Conservation (phyloP, 2,329 filamentous ascomycete species). For the Aspergillus glaucus region DNA sequence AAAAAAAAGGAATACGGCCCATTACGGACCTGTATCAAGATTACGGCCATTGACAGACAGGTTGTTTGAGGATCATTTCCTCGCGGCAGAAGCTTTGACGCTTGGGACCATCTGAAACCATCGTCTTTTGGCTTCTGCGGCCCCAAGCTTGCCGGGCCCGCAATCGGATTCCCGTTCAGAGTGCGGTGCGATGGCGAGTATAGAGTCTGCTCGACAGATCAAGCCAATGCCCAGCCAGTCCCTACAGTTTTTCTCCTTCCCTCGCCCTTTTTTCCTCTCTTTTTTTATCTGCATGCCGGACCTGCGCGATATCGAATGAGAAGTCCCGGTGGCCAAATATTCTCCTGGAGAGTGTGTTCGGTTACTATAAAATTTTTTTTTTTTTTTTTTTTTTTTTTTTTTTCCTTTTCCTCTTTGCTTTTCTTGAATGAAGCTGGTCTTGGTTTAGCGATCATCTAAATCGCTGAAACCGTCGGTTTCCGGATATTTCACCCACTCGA, state of each 20-base stretch:
- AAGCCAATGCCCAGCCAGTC: constrained; percentile 4
- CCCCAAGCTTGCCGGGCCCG: constrained; percentile 13
- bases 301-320: constrained; percentile 18
- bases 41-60: background rate
- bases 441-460: constrained; percentile 13
- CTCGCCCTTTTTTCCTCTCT: constrained; percentile 10
- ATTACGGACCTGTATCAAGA: background rate
- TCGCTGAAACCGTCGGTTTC: constrained; percentile 16
- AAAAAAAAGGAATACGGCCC: background rate
- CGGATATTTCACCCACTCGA: constrained; percentile 8
- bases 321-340: constrained; percentile 19
- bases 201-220: background rate
- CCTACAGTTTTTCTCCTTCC: constrained; percentile 13
- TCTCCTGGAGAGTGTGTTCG: constrained; percentile 6
- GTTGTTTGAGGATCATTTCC: constrained; percentile 1
- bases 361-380: constrained; percentile 7
- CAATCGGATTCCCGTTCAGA: background rate
- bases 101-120: constrained; percentile 20
- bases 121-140: constrained; percentile 15
- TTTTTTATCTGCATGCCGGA: constrained; percentile 11
- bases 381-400: constrained; percentile 10
- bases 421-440: constrained; percentile 5
- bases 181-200: background rate
- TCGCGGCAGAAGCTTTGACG: constrained; percentile 10
- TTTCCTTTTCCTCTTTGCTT: constrained; percentile 5